Evolutionary conservation across 2,329 filamentous ascomycete genomes (phyloP), one percentile per base, ranked within the genome.

Genomic region (Cercospora sp.): DNA sequence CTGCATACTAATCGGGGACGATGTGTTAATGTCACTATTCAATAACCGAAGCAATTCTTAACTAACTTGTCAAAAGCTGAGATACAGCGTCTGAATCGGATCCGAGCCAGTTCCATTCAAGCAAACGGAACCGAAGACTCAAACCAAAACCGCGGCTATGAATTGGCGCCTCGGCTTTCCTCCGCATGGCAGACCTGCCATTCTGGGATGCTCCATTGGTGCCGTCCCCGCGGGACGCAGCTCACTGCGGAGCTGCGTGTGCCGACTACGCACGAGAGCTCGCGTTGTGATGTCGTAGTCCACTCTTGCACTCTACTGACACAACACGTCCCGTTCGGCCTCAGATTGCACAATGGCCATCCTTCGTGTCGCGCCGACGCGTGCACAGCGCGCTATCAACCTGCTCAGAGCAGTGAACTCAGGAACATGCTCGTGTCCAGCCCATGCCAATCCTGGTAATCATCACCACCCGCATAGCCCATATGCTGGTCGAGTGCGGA

Each of bases 351-450:
- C 59, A 65, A 80, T 80, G 78, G 76, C 79, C 62, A 75, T 77
- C 53, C 75, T 82, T 43, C 74, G 80, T 55, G 73, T 81, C 70
- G 78, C 81, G 60, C 83, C 83, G 30, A 80, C 83, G 3, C 79
- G 81, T 65, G 83, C 84, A 53, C 84, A 86, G 58, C 85, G 89
- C 72, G 92, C 92, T 16, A 82, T 89, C 68, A 91, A 86, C 73
- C 85, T 94, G 61, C 89, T 98, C 61, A 90, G 92, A 65, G 94
- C 94, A n/a, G 89, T 99, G 65, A 94, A 91, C 90, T 1, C 94
- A 95, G 78, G 93, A 92, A 67, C 93, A 93, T 75, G 71, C 5
- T 89, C 86, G 63, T 97, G 94, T 77, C 95, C 95, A 1, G 98
- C 95, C 80, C 95, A 99, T 79, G 91, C 91, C 53, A 97, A 97